phyloP scores from a whole-genome alignment of 2,329 filamentous ascomycete species.

The Aspergillus sp. region DNA sequence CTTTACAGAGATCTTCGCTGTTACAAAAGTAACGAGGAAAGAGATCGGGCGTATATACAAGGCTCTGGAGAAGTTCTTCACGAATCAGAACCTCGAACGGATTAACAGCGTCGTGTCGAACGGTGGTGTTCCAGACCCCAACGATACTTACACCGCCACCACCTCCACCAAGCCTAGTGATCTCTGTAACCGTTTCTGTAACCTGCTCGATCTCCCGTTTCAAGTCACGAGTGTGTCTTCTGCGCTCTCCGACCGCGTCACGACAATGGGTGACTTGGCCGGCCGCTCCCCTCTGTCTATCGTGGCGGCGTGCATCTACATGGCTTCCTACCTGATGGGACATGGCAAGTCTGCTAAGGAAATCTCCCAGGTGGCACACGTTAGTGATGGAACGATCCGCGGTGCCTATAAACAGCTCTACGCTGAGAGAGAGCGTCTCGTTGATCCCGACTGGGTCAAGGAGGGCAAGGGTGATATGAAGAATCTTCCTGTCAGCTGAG shows the following conservation, averaged over 20 bases:
- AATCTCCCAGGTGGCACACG: slow-evolving; percentile 75
- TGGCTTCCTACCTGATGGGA: slow-evolving; percentile 81
- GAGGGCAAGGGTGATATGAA: slow-evolving; percentile 64
- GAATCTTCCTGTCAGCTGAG: slow-evolving; percentile 55
- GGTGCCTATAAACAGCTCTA: slow-evolving; percentile 90
- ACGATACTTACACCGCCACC: slow-evolving; percentile 62
- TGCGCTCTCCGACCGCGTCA: slow-evolving; percentile 70
- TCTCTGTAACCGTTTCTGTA: slow-evolving; percentile 85
- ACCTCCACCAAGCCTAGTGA: slow-evolving; percentile 73
- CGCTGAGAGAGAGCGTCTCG: slow-evolving; percentile 62
- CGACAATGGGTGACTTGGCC: slow-evolving; percentile 70
- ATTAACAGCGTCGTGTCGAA: slow-evolving; percentile 43
- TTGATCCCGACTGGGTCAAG: slow-evolving; percentile 68
- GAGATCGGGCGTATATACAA: slow-evolving; percentile 97
- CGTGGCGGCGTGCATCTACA: slow-evolving; percentile 93
- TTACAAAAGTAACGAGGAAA: slow-evolving; percentile 93
- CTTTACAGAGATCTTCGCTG: slow-evolving; percentile 87
- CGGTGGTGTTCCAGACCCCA: slow-evolving; percentile 44
- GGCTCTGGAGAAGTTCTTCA: slow-evolving; percentile 78
- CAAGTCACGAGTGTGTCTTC: slow-evolving; percentile 73
- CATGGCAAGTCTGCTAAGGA: slow-evolving; percentile 74
- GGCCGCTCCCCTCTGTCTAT: slow-evolving; percentile 91
- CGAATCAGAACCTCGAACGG: slow-evolving; percentile 60
- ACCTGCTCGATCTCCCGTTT: slow-evolving; percentile 67
- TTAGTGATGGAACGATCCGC: slow-evolving; percentile 95